Evolutionary conservation across 1,284 basidiomycete genomes (phyloP), one percentile per base, ranked within the genome.

Genomic region (Exobasidium rhododendri): DNA sequence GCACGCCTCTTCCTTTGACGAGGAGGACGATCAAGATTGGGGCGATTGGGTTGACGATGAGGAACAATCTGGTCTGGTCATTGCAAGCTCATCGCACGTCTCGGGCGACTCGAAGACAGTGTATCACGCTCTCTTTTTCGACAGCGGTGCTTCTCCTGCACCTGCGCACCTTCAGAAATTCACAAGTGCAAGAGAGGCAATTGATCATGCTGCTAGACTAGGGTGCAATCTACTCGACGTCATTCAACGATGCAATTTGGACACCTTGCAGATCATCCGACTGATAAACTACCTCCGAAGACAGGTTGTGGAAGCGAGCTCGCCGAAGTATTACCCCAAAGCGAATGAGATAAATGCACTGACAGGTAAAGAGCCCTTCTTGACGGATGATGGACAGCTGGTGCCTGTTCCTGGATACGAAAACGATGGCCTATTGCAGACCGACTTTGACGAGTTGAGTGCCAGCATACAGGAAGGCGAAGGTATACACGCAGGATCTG

Each of bases 281-380:
- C 64, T 79, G 22, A 67, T 79, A 68, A 79, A 79, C 56, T 67
- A 75, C 58, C 59, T 75, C 3, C 58, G 77, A 0, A 56, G 77
- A 3, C 62, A 63, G 35, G 47, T 26, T 6, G 26, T 50, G 20
- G 26, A 50, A 50, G 49, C 53, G 0, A 40, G 17, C 10, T 40
- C 35, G 7, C 29, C 20, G 17, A 53, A 43, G 7, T 45, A 68
- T 17, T 24, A 52, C 7, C 59, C 62, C 3, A 59, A 65, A 5
- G 35, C 35, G 17, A 40, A 40, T 7, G 54, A 66, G 44, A 59
- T 69, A 32, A 68, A 65, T 24, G 24, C 2, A 1, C 54, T 73
- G 1, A 63, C 32, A 1, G 66, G 61, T 5, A 53, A 46, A 1
- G 69, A 69, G 47, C 11, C 31, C 10, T 70, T 68, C 40, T 52